A percentile compares a stretch with the other conserved stretches of the same genome.
These are phyloP conservation scores for Fusarium verticillioides DNA, from an alignment of 2,329 filamentous ascomycete genomes.

Conservation along the genomic window DNA sequence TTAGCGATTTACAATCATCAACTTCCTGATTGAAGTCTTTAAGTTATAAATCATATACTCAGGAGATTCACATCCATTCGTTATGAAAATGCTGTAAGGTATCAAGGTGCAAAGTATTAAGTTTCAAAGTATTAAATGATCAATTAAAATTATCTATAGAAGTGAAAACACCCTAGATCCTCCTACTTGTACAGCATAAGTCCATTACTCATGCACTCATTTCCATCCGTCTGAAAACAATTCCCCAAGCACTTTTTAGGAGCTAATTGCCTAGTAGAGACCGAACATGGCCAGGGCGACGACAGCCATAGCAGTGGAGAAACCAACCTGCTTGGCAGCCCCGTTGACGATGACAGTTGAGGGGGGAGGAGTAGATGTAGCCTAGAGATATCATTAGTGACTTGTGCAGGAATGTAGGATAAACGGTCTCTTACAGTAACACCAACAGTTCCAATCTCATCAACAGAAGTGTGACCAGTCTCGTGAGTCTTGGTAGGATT, in stretches of 20 bases:
- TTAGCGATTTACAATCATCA: too few relatives aligned
- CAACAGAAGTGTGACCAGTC: constrained; percentile 2
- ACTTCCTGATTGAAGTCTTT: too few relatives aligned
- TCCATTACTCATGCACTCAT: neutral
- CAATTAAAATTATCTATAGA: neutral
- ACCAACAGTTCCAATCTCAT: constrained; percentile 25
- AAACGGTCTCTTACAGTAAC: constrained; percentile 5
- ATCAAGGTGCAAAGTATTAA: too few relatives aligned
- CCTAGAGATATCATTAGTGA: neutral
- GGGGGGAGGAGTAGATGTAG: constrained; percentile 10
- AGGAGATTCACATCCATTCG: too few relatives aligned
- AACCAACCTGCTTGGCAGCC: constrained; percentile 18
- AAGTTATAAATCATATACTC: too few relatives aligned
- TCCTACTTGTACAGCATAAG: neutral
- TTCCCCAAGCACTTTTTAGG: fast-evolving
- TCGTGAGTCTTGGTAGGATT: neutral
- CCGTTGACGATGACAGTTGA: constrained; percentile 12
- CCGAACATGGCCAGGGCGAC: neutral
- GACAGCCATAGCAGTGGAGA: constrained; percentile 1
- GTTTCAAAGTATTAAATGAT: neutral
- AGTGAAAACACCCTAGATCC: neutral
- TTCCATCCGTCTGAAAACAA: fast-evolving
- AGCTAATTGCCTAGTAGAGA: neutral
- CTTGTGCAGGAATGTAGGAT: neutral
- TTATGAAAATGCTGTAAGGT: too few relatives aligned